Evolutionary conservation across 1,284 basidiomycete genomes (phyloP).

Genomic region (Puccinia hordei): DNA sequence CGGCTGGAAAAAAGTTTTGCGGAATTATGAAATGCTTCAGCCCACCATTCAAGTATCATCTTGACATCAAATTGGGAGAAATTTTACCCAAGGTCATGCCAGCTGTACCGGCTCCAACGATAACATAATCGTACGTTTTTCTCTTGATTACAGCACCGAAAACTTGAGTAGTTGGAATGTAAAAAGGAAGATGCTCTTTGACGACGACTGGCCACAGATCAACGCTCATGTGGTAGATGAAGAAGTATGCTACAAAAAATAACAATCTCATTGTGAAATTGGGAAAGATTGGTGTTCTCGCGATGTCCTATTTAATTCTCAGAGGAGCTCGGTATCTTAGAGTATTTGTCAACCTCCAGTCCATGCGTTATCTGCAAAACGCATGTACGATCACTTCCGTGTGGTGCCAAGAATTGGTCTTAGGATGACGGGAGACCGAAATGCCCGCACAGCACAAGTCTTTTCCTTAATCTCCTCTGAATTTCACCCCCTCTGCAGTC

Average conservation of each 20-base stretch:
- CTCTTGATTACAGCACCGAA: no score
- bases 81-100: conserved; percentile 32
- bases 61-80: not conserved
- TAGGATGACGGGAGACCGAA: no score
- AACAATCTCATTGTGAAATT: not conserved
- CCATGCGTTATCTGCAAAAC: no score
- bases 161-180: no score
- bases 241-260: not conserved
- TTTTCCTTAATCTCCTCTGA: no score
- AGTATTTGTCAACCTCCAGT: no score
- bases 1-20: not conserved
- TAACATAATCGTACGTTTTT: conserved; percentile 19
- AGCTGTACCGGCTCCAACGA: conserved; percentile 41
- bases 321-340: no score
- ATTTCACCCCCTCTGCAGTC: no score
- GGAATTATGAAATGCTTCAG: not conserved
- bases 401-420: no score
- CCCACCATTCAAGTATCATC: not conserved
- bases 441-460: no score
- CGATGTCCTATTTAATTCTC: no score
- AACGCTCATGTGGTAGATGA: not conserved
- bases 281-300: not conserved
- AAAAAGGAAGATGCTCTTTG: not conserved
- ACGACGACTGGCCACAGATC: not conserved
- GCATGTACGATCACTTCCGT: no score